Base-by-base conservation (phyloP, 83 land plant genomes). In the Thuja plicata region DNA sequence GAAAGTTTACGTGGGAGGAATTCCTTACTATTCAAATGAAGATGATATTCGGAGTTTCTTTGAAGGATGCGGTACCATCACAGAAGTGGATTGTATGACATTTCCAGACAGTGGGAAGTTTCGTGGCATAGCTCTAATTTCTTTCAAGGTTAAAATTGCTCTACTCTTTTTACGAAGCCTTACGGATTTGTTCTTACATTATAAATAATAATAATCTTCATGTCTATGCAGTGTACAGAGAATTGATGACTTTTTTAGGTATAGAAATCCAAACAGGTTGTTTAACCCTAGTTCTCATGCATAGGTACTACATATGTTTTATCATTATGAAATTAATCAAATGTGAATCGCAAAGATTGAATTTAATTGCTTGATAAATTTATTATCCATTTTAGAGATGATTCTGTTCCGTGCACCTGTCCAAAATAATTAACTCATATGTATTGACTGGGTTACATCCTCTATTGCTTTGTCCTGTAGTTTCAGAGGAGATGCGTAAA, bases 1-100 rank as follows among this genome's bases (percentile, higher is more conserved):
- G n/a, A 98, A 95, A 90, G 94, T 98, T 35, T 95, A 96, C 91
- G 99, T 94, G 87, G 99, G 99, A n/a, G 99, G 99, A 5, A 96
- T 98, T 91, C 99, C 99, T 11, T 98, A 96, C 89, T 95, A 95
- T 77, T 92, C 95, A 16, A 94, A 95, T 54, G 99, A 98, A 87
- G 98, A 96, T 91, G 99, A 98, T 82, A 98, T 98, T 70, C 91
- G 92, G 43, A 93, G 94, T 80, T 97, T 89, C 87, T 98, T 98
- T 90, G 94, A 94, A 34, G 90, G 92, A 71, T 98, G 99, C 91
- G 99, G 99, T 45, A 94, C 96, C n/a, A 92, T 98, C 35, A 91
- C 95, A 50, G 99, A 96, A 76, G 70, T 98, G 78, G 96, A 96
- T 86, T 95, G 97, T 89, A 95, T 95, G 98, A 94, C 76, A 50